Conservation (phyloP, 2,329 filamentous ascomycete species). For the Fusarium pseudonygamai region DNA sequence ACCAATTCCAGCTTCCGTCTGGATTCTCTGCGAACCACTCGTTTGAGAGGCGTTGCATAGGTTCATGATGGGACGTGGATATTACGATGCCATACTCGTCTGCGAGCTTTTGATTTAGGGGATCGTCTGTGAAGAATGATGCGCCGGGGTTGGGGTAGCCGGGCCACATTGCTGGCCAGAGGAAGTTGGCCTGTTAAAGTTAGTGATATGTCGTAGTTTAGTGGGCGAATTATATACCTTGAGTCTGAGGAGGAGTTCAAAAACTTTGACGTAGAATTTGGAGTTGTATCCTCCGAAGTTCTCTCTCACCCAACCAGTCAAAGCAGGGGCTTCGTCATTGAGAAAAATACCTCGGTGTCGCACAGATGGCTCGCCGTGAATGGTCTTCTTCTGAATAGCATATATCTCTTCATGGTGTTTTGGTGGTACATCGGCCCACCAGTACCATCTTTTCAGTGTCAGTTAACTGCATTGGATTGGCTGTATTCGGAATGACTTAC, state of each 20-base stretch:
- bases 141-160: conserved; percentile 57
- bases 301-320: conserved; percentile 66
- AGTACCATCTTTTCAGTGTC: conserved; percentile 16
- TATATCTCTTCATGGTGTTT: not conserved
- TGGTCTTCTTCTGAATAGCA: not conserved
- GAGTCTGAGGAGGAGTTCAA: conserved; percentile 59
- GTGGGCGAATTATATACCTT: not conserved
- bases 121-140: conserved; percentile 71
- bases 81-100: conserved; percentile 49
- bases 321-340: conserved; percentile 59
- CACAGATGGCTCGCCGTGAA: conserved; percentile 61
- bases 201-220: rapidly evolving
- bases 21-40: conserved; percentile 23
- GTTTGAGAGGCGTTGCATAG: conserved; percentile 28
- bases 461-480: rapidly evolving
- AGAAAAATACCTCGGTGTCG: conserved; percentile 71
- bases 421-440: conserved; percentile 35
- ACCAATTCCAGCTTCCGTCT: conserved; percentile 32
- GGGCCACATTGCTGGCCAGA: conserved; percentile 75
- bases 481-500: not conserved
- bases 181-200: conserved; percentile 61
- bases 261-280: conserved; percentile 69
- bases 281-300: conserved; percentile 61
- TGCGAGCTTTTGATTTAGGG: conserved; percentile 65
- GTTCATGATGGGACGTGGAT: conserved; percentile 30